Evolutionary conservation across 1,139 yeast species (phyloP), one percentile per base, ranked within the genome.

Genomic region (Debaryomyces psychrophilus): DNA sequence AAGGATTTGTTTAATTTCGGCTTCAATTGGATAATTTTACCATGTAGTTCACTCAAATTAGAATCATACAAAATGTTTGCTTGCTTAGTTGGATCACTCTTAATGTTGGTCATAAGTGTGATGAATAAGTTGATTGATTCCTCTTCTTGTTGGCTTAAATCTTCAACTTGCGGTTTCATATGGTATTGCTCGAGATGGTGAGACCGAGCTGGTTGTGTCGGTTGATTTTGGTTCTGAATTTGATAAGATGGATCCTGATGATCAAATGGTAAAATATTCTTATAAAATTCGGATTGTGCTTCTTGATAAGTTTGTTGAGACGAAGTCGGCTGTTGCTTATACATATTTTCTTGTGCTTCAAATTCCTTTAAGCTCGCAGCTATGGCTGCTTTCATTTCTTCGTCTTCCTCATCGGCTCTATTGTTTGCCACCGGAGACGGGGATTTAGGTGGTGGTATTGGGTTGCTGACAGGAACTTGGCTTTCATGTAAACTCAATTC

Each of bases 331-430:
- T 38, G 35, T 28, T 38, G 34, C 14, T 38, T 38, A 12, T 38
- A 25, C 31, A 52, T 35, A 29, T 55, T 57, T 61, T 76, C 59
- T 61, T 67, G 67, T n/a, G 61, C 68, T 54, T 85, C 81, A 62
- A 86, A 77, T 50, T 90, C 97, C 48, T 78, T 76, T 52, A 93
- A 74, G 65, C 96, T 88, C 1, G 96, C 97, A n/a, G 88, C 96
- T 50, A 93, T 90, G 0, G 98, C 99, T 1, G 95, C 96, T 61
- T 84, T 87, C 83, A 93, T 79, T 37, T 90, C 97, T 29, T 86
- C 95, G 55, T 93, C 98, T 26, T 87, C 89, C 7, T 86, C 95
- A 2, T 83, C 88, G 3, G 64, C 77, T 6, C 48, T 50, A 1
- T 45, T 51, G 6, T 45, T 31, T 27, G 41, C 41, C 23, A 28